Evolutionary conservation across 169 alveolate species (phyloP), one percentile per base, ranked within the genome.

Genomic region (Eimeria tenella): DNA sequence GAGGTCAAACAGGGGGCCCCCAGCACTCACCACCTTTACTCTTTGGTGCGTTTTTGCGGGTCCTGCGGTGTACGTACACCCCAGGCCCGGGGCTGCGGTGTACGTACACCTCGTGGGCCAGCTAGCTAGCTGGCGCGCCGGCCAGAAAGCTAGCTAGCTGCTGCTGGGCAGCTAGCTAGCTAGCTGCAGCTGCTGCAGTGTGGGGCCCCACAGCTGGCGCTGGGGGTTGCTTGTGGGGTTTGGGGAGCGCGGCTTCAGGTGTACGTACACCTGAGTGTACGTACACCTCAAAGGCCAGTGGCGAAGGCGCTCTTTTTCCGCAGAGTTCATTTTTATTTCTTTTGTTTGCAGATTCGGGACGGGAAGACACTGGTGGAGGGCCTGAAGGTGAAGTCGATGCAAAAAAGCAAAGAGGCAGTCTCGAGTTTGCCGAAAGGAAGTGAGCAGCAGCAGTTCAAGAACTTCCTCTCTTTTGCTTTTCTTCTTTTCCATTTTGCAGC

Each of bases 1-100:
- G 93, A 86, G 52, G 83, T 86, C 65, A 86, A 86, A 52, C 81
- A 86, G 7, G 93, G 93, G 10, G 49, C 68, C 53, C 83, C 83
- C 5, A 58, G 53, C 19, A 65, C 23, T 49, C 81, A 63, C 8
- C 81, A 65, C 68, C n/a, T 50, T 11, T 86, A 86, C 62, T 15
- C 84, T 7, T 50, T 86, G 62, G 93, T 86, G 49, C 4, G 93
- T n/a, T 68, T 15, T 0, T 11, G 70, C 4, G 19, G n/a, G n/a
- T n/a, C n/a, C 13, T 11, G 19, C 70, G 70, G 21, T 60, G 21
- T 19, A 15, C 19, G 21, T 60, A 31, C 42, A 31, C 42, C 42
- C 42, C 42, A 31, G 4, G 42, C 42, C 42, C 42, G 42, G 4
- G 42, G 4, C 42, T 2, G 42, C 4, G 42, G 42, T 31, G 42